These are phyloP conservation scores for Picocystis sp. DNA, from an alignment of 163 green algal genomes.

Conservation along the genomic window DNA sequence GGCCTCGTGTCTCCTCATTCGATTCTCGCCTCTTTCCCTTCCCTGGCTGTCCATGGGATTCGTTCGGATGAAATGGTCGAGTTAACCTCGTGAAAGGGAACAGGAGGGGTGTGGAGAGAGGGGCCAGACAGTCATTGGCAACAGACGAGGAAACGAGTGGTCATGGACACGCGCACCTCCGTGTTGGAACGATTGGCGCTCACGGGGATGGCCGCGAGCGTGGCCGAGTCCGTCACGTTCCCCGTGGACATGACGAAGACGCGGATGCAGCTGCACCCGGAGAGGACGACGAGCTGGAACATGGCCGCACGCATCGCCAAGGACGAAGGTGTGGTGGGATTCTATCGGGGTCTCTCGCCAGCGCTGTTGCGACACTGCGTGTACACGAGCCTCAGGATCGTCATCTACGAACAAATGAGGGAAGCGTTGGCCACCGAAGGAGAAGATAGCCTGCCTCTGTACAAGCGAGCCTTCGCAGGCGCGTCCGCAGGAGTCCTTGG, in stretches of 20 bases:
- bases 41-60: too few species aligned
- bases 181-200: too few species aligned
- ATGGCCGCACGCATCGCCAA: conserved; percentile 8
- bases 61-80: too few species aligned
- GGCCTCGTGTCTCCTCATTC: too few species aligned
- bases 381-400: conserved; percentile 25
- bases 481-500: conserved; percentile 19
- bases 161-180: too few species aligned
- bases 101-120: too few species aligned
- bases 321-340: conserved; percentile 12
- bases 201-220: background rate
- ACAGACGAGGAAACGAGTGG: too few species aligned
- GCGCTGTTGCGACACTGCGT: conserved; percentile 33
- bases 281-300: conserved; percentile 1
- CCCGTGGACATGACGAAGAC: conserved; percentile 28
- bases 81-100: too few species aligned
- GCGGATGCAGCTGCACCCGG: conserved; percentile 22
- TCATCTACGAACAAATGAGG: conserved; percentile 10
- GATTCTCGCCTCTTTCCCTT: too few species aligned
- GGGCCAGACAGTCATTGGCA: too few species aligned
- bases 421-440: too few species aligned
- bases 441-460: background rate
- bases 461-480: conserved; percentile 20
- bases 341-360: conserved; percentile 31
- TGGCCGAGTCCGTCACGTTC: conserved; percentile 14